Percentiles rank a stretch among this genome's conserved stretches.
These are phyloP conservation scores for Nitzschia sp. DNA, from an alignment of 108 stramenopile species.

Conservation along the genomic window DNA sequence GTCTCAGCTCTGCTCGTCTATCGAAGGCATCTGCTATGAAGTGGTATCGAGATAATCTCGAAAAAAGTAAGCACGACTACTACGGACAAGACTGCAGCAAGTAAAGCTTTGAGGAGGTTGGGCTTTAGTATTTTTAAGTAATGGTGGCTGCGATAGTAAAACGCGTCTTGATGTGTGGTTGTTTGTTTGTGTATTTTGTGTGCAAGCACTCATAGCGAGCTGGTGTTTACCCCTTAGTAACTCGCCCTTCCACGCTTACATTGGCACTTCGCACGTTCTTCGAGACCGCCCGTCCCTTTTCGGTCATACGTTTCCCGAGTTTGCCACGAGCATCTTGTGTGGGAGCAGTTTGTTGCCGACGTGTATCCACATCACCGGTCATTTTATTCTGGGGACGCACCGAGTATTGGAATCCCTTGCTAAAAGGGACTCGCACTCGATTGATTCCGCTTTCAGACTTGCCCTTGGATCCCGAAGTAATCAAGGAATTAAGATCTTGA, in stretches of 20 bases:
- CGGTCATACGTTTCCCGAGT: slow-evolving; percentile 72
- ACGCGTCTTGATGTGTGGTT: background rate
- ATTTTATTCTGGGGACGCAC: slow-evolving; percentile 66
- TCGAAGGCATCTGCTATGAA: too few species aligned
- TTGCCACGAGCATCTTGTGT: slow-evolving; percentile 55
- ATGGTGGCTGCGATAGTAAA: too few species aligned
- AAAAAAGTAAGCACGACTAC: too few species aligned
- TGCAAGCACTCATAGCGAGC: too few species aligned
- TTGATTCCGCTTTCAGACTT: slow-evolving; percentile 59
- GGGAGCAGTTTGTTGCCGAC: slow-evolving; percentile 33
- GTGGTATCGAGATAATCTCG: too few species aligned
- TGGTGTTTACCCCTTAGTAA: slow-evolving; percentile 46
- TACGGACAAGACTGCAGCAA: too few species aligned
- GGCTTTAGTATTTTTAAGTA: background rate
- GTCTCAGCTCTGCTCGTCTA: too few species aligned
- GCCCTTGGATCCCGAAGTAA: slow-evolving; percentile 37
- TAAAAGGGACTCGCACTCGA: slow-evolving; percentile 84
- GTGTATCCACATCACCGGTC: slow-evolving; percentile 59
- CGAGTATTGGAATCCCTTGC: slow-evolving; percentile 83
- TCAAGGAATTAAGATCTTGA: slow-evolving; percentile 42
- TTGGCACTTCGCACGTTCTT: slow-evolving; percentile 87
- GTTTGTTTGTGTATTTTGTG: slow-evolving; percentile 16
- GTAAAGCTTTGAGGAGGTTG: too few species aligned
- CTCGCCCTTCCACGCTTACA: slow-evolving; percentile 81
- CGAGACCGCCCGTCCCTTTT: slow-evolving; percentile 63